Evolutionary conservation across 2,329 filamentous ascomycete species (phyloP).

Genomic region (Aureobasidium sp.): DNA sequence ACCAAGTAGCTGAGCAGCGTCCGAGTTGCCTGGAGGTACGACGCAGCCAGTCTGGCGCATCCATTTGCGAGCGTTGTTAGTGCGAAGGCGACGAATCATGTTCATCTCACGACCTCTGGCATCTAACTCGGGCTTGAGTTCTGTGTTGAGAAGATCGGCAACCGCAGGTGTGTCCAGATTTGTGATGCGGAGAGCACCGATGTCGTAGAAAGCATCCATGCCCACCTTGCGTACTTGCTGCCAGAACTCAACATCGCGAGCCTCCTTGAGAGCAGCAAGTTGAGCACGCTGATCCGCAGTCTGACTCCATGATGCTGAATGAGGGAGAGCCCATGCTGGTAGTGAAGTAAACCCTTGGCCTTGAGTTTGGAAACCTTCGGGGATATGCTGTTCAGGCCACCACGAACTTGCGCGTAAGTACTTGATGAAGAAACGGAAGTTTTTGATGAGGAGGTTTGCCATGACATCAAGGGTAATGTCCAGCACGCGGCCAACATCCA

Average conservation of each 20-base stretch:
- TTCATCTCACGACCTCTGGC: slow-evolving; percentile 35
- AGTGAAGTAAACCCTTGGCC: slow-evolving; percentile 56
- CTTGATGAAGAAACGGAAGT: slow-evolving; percentile 90
- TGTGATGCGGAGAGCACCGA: slow-evolving; percentile 64
- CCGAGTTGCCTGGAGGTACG: slow-evolving; percentile 77
- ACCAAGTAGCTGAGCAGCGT: slow-evolving; percentile 87
- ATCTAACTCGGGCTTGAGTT: slow-evolving; percentile 26
- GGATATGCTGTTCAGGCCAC: slow-evolving; percentile 71
- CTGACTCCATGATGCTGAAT: slow-evolving; percentile 54
- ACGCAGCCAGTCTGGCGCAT: slow-evolving; percentile 72
- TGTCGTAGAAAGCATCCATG: slow-evolving; percentile 80
- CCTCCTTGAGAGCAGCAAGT: slow-evolving; percentile 49
- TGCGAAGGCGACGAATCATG: slow-evolving; percentile 37
- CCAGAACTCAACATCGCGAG: slow-evolving; percentile 76
- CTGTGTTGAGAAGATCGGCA: slow-evolving; percentile 23
- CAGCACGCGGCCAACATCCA: slow-evolving; percentile 89
- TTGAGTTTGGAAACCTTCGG: slow-evolving; percentile 42
- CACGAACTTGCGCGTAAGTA: slow-evolving; percentile 86
- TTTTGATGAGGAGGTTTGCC: slow-evolving; percentile 85
- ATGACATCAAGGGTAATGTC: slow-evolving; percentile 95
- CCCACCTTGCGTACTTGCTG: slow-evolving; percentile 66
- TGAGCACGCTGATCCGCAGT: slow-evolving; percentile 62
- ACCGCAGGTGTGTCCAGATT: slow-evolving; percentile 46
- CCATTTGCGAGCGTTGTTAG: slow-evolving; percentile 61
- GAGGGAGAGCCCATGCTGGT: slow-evolving; percentile 79